A percentile compares a stretch with the other conserved stretches of the same genome.
These are phyloP conservation scores for Scutellaria galericulata DNA, from an alignment of 257 asterid genomes.

Conservation along the genomic window DNA sequence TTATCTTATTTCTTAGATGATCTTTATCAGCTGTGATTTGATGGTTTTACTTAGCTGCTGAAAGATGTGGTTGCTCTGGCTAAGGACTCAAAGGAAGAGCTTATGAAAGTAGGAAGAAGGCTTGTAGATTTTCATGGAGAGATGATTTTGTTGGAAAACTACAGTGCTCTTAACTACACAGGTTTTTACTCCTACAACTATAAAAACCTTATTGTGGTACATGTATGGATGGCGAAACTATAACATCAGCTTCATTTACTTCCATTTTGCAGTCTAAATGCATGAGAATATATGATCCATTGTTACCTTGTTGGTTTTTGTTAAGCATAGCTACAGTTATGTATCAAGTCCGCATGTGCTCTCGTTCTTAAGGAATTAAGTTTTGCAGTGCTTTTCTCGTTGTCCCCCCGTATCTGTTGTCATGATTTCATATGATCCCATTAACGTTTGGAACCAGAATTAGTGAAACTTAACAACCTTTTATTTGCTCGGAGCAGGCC, in stretches of 20 bases:
- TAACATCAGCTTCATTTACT: constrained; percentile 1
- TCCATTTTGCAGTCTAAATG: constrained; percentile 11
- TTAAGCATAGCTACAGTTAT: not conserved
- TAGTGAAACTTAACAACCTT: constrained; percentile 12
- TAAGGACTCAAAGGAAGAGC: constrained; percentile 49
- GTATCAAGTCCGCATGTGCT: not conserved
- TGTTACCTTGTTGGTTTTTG: not conserved
- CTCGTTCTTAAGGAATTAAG: not conserved
- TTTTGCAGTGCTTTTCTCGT: not conserved
- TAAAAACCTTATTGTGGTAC: constrained; percentile 5
- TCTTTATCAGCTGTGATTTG: constrained; percentile 15
- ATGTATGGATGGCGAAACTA: not conserved
- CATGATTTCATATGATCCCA: not conserved
- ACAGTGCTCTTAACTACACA: constrained; percentile 88
- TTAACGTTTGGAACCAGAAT: not conserved
- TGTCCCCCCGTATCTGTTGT: not conserved
- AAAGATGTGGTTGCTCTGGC: constrained; percentile 58
- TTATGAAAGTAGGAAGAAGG: constrained; percentile 63
- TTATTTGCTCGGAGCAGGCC: constrained; percentile 54
- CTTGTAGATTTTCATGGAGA: constrained; percentile 91
- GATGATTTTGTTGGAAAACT: constrained; percentile 79
- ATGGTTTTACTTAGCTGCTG: constrained; percentile 49
- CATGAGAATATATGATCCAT: constrained; percentile 18
- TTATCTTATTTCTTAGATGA: constrained; percentile 13
- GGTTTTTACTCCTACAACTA: constrained; percentile 44